phyloP scores from a whole-genome alignment of 176 grass and related monocot genomes.

The Bothriochloa decipiens region DNA sequence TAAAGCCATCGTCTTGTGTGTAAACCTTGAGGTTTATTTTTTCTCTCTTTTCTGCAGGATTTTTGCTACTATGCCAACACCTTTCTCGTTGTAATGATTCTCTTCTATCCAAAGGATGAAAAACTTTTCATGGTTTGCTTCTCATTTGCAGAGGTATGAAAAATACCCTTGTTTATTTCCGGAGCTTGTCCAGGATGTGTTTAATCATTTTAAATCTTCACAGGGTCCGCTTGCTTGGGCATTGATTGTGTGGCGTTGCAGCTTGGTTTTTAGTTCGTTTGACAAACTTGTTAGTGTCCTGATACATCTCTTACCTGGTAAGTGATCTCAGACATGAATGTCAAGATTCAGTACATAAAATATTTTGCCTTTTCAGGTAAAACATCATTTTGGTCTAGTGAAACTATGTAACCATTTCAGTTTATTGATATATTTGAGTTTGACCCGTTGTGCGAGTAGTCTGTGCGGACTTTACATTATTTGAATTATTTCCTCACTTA shows the following conservation, averaged over 20 bases:
- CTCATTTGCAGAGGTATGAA: conserved; percentile 96
- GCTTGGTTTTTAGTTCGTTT: conserved; percentile 95
- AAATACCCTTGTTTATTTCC: conserved; percentile 17
- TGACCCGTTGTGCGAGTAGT: background rate
- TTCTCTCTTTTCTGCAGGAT: conserved; percentile 57
- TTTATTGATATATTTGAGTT: background rate
- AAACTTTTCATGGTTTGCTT: conserved; percentile 99
- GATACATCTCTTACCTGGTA: conserved; percentile 98
- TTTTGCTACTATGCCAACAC: conserved; percentile 99
- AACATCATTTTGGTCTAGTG: background rate
- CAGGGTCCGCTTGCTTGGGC: conserved; percentile 97
- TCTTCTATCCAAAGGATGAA: conserved; percentile 97
- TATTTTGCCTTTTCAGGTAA: background rate
- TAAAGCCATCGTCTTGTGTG: background rate
- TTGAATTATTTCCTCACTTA: background rate
- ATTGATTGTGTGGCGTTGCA: conserved; percentile 96
- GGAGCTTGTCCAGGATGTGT: background rate
- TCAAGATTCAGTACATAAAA: background rate
- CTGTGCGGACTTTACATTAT: background rate
- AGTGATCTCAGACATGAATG: conserved; percentile 35
- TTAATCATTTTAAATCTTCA: conserved; percentile 45
- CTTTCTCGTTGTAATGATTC: conserved; percentile 90
- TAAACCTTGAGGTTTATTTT: background rate
- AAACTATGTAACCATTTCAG: conserved; percentile 11
- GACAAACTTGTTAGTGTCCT: conserved; percentile 99